Base-by-base conservation (phyloP, 2,329 filamentous ascomycete genomes). In the Colletotrichum sp. region DNA sequence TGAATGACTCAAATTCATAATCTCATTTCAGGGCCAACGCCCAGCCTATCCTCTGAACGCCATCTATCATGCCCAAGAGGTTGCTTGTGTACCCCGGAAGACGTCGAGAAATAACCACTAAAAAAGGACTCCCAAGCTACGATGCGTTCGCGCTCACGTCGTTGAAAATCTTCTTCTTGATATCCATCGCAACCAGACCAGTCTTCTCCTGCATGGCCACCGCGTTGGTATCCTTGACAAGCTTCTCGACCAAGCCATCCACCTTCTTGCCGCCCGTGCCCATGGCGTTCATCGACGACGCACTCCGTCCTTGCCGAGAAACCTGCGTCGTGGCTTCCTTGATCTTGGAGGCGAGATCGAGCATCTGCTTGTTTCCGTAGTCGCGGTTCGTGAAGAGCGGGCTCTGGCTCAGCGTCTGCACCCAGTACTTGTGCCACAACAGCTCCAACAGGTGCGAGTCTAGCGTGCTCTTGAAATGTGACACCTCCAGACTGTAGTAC, bases 391-490 rank as follows among this genome's bases (percentile, higher is more conserved):
- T 96, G 80, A 98, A 93, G 6, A 98, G 90, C 26, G 96, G 96
- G 79, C 93, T 97, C 80, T 98, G 95, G 36, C 95, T 97, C 24
- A 99, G 90, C 7, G 97, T 99, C 81, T 97, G 95, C 38, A 98
- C 96, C 97, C 96, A 98, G 88, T 99, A 99, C 85, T 98, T 98
- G 88, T 98, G 98, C 97, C 97, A 98, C 34, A 99, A 89, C 67
- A 95, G 90, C 81, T 97, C 95, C 7, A 99, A 89, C 28, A 99
- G 89, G 80, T 96, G 94, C 3, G 93, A 90, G 85, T 99, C 97
- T 32, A 99, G 92, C 0, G 94, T 94, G 77, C 95, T 97, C 87
- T 98, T 98, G 90, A 95, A 99, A 85, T 98, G 95, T 36, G 95
- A 95, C 16, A 98, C 94, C 76, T 97, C 94, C 7, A 99, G 90